phyloP scores from a whole-genome alignment of 2,329 filamentous ascomycete genomes.

The Colletotrichum caudatum region DNA sequence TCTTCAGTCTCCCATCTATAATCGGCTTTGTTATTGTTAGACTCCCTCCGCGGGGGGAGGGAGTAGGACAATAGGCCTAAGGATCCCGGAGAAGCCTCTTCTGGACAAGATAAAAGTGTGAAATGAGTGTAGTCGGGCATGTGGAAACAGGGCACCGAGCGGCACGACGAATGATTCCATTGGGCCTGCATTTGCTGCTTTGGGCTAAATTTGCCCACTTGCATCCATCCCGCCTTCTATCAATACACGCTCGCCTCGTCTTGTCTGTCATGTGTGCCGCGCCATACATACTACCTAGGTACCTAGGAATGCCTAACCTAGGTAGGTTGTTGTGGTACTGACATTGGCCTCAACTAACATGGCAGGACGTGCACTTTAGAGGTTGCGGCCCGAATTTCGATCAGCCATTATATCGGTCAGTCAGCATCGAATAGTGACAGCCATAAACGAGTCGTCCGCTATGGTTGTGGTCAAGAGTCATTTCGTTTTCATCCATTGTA shows the following conservation, averaged over 20 bases:
- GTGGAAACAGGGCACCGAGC: neutral
- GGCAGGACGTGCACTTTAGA: neutral
- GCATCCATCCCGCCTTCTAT: neutral
- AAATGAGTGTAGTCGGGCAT: neutral
- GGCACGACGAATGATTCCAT: constrained; percentile 8
- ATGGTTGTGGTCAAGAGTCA: neutral
- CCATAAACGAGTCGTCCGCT: neutral
- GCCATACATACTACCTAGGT: neutral
- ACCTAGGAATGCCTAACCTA: neutral
- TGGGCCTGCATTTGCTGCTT: neutral
- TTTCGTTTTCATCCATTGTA: neutral
- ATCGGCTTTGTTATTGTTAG: neutral
- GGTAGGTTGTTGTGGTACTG: neutral
- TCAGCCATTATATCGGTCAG: neutral
- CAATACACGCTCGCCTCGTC: neutral
- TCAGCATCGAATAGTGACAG: neutral
- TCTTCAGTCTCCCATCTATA: neutral
- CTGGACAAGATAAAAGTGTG: neutral
- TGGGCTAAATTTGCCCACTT: constrained; percentile 12
- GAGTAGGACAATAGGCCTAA: neutral
- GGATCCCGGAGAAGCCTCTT: neutral
- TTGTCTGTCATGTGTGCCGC: neutral
- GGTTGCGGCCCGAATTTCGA: neutral
- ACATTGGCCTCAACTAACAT: neutral
- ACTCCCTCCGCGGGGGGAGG: too few species aligned